Base-by-base conservation (phyloP, 164 flowering plant genomes). In the Berberis thunbergii region DNA sequence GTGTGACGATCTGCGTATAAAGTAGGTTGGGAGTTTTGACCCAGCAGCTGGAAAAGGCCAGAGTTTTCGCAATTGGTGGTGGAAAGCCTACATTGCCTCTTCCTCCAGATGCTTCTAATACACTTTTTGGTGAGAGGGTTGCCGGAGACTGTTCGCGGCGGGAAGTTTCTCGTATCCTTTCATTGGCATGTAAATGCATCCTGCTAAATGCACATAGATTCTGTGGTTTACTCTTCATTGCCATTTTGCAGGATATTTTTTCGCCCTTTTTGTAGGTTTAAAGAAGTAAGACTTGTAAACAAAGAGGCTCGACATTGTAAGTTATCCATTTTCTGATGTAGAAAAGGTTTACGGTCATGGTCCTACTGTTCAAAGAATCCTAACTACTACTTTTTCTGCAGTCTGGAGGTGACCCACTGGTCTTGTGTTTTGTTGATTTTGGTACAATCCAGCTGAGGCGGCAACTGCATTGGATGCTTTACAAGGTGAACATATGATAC, bases 391-490 rank as follows among this genome's bases (percentile, higher is more conserved):
- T n/a, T 44, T 46, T 45, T n/a, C n/a, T 82, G 77, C 86, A 90
- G 97, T 71, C 83, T 68, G 96, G 96, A 13, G 91, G 94, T 59
- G 94, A 86, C 60, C 88, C 91, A 6, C 68, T 90, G 58, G 79
- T 90, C 53, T 86, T 93, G 41, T 86, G 97, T 76, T 93, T 93
- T 83, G 97, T 90, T 66, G 97, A 90, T 75, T 90, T 93, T 76
- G 65, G 67, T 39, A 86, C 75, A 69, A n/a, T n/a, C 86, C 98
- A 44, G 83, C 85, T 9, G 85, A 84, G 78, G 96, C 98, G 43
- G 90, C 96, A 11, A 83, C 90, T 53, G 92, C 98, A 6, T 69
- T 85, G 87, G 86, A 83, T 69, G 95, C 96, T 38, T 78, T 93
- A 72, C 96, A 88, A 84, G 97, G 98, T 93, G 69, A 79, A 80